These are phyloP conservation scores for Silene uniflora DNA, from an alignment of 148 eudicot genomes.

Conservation along the genomic window DNA sequence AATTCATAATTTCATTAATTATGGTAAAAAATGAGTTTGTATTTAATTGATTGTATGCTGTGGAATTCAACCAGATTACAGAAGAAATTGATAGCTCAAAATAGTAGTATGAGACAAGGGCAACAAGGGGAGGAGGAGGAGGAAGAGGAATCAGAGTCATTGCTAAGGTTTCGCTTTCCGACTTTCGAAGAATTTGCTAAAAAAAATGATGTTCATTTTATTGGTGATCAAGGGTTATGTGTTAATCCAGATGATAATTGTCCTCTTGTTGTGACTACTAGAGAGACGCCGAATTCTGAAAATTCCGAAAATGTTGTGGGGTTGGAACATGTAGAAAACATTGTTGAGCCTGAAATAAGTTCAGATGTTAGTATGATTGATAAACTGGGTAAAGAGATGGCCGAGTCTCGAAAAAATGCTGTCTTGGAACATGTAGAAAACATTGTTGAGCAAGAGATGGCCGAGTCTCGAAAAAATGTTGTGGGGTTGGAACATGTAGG, in stretches of 20 bases:
- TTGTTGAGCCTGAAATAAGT: not conserved
- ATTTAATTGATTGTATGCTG: slow-evolving; percentile 11
- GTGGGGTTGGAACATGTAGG: slow-evolving; percentile 11
- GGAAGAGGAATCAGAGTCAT: slow-evolving; percentile 32
- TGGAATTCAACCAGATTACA: slow-evolving; percentile 20
- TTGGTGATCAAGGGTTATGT: slow-evolving; percentile 11
- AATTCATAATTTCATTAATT: no score
- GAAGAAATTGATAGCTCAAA: slow-evolving; percentile 7
- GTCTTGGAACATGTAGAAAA: no score
- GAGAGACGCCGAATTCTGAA: not conserved
- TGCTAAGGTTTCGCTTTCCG: slow-evolving; percentile 63
- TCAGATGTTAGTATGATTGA: slow-evolving; percentile 2
- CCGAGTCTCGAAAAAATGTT: no score
- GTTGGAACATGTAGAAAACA: slow-evolving; percentile 7
- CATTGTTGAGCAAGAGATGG: no score
- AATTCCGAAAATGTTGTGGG: slow-evolving; percentile 11
- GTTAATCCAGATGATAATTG: slow-evolving; percentile 23
- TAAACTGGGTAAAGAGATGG: not conserved
- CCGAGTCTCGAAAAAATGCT: no score
- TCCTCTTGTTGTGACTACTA: not conserved
- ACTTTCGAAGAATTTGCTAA: slow-evolving; percentile 56
- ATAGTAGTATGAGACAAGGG: not conserved
- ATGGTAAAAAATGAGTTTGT: no score
- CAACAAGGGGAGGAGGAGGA: slow-evolving; percentile 5
- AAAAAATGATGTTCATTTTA: slow-evolving; percentile 20